phyloP scores from a whole-genome alignment of 2,329 filamentous ascomycete genomes.

The Exophiala spinifera region DNA sequence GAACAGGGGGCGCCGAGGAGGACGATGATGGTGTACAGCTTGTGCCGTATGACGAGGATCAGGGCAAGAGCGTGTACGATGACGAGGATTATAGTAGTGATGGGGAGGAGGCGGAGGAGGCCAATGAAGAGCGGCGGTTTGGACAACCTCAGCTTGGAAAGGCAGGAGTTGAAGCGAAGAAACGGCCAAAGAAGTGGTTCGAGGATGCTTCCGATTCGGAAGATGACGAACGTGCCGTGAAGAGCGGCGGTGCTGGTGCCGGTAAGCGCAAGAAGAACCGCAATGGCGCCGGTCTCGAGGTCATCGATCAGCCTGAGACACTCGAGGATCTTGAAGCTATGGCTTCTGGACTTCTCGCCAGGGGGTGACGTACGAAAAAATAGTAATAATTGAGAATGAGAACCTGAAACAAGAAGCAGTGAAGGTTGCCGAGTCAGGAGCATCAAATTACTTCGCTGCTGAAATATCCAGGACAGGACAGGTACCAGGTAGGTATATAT shows the following conservation, averaged over 20 bases:
- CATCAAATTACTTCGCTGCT: too few relatives aligned
- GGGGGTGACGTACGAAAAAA: neutral
- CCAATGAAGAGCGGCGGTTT: neutral
- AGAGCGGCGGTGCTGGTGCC: slow-evolving; percentile 28
- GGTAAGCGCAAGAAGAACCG: slow-evolving; percentile 27
- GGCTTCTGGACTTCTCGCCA: slow-evolving; percentile 41
- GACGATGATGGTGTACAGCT: slow-evolving; percentile 35
- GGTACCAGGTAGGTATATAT: too few relatives aligned
- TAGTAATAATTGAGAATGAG: too few relatives aligned
- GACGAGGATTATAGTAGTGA: too few relatives aligned
- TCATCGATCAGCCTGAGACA: slow-evolving; percentile 37
- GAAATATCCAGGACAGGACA: too few relatives aligned
- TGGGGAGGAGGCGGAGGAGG: slow-evolving; percentile 28
- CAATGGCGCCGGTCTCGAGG: slow-evolving; percentile 27
- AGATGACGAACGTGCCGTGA: slow-evolving; percentile 25
- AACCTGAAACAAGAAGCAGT: too few relatives aligned
- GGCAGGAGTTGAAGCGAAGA: slow-evolving; percentile 27
- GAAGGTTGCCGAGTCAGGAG: too few relatives aligned
- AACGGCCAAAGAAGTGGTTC: slow-evolving; percentile 43
- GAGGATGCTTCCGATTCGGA: slow-evolving; percentile 31
- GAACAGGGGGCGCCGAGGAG: slow-evolving; percentile 29
- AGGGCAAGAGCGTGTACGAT: too few relatives aligned
- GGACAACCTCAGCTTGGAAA: too few relatives aligned
- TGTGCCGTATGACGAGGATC: slow-evolving; percentile 32
- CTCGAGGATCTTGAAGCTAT: slow-evolving; percentile 48